Conservation (phyloP, 768 basidiomycete species). For the Coprinopsis marcescibilis region DNA sequence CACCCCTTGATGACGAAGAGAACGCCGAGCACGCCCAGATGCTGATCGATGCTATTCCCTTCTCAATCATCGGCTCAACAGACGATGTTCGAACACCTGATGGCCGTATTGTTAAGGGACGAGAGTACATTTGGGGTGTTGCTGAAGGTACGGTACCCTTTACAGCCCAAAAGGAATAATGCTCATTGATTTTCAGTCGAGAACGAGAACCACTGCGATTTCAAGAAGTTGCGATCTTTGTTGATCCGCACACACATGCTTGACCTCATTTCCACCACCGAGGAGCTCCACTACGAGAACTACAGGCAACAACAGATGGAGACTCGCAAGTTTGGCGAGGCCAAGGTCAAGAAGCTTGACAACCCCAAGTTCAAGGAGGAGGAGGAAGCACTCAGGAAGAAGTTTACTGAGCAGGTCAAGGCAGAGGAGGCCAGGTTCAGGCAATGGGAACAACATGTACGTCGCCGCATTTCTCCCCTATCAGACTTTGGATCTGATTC, state of each 20-base stretch:
- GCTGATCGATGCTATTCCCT: constrained; percentile 89
- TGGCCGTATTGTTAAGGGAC: constrained; percentile 91
- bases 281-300: constrained; percentile 95
- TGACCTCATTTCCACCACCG: constrained; percentile 92
- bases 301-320: constrained; percentile 99
- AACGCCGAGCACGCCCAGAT: constrained; percentile 84
- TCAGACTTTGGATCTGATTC: constrained; percentile 13
- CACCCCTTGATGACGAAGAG: constrained; percentile 89
- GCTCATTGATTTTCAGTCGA: constrained; percentile 55
- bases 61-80: constrained; percentile 97
- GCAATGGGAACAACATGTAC: constrained; percentile 98
- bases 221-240: constrained; percentile 93
- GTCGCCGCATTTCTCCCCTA: constrained; percentile 23
- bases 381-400: constrained; percentile 92
- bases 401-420: constrained; percentile 99
- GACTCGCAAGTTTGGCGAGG: constrained; percentile 97
- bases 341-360: constrained; percentile 97
- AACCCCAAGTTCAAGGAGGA: constrained; percentile 99
- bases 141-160: constrained; percentile 69
- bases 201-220: constrained; percentile 99
- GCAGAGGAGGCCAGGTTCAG: constrained; percentile 95
- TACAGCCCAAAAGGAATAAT: background rate
- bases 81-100: constrained; percentile 90
- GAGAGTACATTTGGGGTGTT: constrained; percentile 99
- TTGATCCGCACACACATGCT: constrained; percentile 98